These are phyloP conservation scores for Brassica juncea DNA, from an alignment of 345 rosid genomes.

Conservation along the genomic window DNA sequence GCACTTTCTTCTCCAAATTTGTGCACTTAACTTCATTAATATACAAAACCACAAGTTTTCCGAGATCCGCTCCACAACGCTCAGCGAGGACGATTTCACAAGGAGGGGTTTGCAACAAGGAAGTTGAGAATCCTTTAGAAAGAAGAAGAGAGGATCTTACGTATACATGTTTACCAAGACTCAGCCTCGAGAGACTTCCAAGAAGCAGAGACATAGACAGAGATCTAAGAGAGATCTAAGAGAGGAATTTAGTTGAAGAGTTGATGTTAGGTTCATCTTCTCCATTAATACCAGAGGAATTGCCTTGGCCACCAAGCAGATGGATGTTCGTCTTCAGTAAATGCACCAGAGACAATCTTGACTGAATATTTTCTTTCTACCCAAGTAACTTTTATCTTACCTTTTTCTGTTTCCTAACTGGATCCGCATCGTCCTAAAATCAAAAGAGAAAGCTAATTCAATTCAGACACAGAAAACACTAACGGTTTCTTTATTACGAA, in stretches of 20 bases:
- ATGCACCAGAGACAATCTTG: background rate
- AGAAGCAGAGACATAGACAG: too few relatives aligned
- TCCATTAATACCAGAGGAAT: background rate
- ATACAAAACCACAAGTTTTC: background rate
- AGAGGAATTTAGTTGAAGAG: background rate
- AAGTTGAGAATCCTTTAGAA: background rate
- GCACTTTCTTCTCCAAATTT: background rate
- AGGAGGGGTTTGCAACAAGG: background rate
- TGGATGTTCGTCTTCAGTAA: background rate
- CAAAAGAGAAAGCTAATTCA: background rate
- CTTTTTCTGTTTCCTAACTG: background rate
- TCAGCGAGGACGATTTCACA: background rate
- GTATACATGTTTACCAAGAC: too few relatives aligned
- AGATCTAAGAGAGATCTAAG: background rate
- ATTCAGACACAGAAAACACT: too few relatives aligned
- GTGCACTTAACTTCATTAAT: background rate
- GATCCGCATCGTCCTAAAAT: background rate
- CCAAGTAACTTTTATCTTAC: background rate
- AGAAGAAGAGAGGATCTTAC: background rate
- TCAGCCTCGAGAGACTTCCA: too few relatives aligned
- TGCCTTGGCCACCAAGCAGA: background rate
- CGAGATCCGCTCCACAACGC: background rate
- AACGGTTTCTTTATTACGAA: too few relatives aligned
- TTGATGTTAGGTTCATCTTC: background rate
- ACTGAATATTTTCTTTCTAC: background rate